Evolutionary conservation across 179 eudicot genomes (phyloP).

Genomic region (Vitellaria paradoxa): DNA sequence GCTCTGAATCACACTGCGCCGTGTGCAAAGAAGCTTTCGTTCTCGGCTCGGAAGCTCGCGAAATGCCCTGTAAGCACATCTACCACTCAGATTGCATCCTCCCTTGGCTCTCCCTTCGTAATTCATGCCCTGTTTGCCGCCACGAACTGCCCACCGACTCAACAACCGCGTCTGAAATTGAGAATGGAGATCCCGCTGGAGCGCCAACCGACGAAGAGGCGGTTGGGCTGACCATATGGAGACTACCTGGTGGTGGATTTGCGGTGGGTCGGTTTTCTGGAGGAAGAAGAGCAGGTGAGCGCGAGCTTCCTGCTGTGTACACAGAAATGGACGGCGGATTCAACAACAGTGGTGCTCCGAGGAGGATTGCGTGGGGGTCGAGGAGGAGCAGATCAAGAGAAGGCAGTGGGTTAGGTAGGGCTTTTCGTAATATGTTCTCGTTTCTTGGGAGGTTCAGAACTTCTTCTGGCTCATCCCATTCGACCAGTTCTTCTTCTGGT

Average conservation of each 20-base stretch:
- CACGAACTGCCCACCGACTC: slow-evolving; percentile 35
- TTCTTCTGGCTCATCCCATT: slow-evolving; percentile 1
- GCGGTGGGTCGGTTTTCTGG: slow-evolving; percentile 48
- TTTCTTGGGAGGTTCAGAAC: slow-evolving; percentile 28
- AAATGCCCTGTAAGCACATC: slow-evolving; percentile 56
- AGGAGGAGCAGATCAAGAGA: slow-evolving; percentile 27
- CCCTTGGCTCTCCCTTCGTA: slow-evolving; percentile 44
- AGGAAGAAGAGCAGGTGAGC: slow-evolving; percentile 41
- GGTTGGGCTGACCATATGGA: slow-evolving; percentile 47
- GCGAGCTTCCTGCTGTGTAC: slow-evolving; percentile 75
- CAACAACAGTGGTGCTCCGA: slow-evolving; percentile 16
- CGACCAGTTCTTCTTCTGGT: neutral
- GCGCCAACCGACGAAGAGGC: slow-evolving; percentile 17
- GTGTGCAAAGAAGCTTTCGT: slow-evolving; percentile 42
- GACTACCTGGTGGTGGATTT: slow-evolving; percentile 52
- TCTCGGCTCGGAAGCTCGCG: slow-evolving; percentile 39
- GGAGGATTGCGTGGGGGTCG: slow-evolving; percentile 36
- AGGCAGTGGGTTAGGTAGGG: slow-evolving; percentile 25
- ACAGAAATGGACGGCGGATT: slow-evolving; percentile 77
- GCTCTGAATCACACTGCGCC: slow-evolving; percentile 36
- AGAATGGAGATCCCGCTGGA: neutral
- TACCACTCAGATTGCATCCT: slow-evolving; percentile 50
- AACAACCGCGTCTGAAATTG: neutral
- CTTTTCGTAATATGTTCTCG: slow-evolving; percentile 30
- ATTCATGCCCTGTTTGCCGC: slow-evolving; percentile 52